Evolutionary conservation across 1,284 basidiomycete species (phyloP).

Genomic region (Cryptococcus depauperatus): DNA sequence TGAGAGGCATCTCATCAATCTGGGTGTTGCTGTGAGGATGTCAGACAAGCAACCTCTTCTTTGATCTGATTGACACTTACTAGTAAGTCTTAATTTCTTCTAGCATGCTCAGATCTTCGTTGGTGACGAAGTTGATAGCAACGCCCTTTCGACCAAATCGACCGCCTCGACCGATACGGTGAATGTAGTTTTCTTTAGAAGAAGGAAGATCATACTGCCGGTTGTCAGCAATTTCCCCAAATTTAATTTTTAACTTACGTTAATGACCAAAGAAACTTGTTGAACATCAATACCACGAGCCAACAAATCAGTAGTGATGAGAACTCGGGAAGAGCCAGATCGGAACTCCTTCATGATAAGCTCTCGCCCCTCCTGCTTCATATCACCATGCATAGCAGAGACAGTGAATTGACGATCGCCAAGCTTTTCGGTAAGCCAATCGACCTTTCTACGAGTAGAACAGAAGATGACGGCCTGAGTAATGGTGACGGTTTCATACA

Average conservation of each 20-base stretch:
- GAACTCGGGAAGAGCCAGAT: conserved; percentile 80
- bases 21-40: conserved; percentile 61
- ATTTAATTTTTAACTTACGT: conserved; percentile 66
- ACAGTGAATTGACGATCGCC: conserved; percentile 93
- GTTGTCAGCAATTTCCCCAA: conserved; percentile 99
- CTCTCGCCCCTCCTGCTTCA: conserved; percentile 97
- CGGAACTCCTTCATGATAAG: conserved; percentile 99
- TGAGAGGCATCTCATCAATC: conserved; percentile 91
- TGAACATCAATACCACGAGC: conserved; percentile 98
- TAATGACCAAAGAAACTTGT: conserved; percentile 96
- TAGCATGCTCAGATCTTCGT: conserved; percentile 37
- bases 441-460: conserved; percentile 97
- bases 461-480: conserved; percentile 99
- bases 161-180: conserved; percentile 53
- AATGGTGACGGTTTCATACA: conserved; percentile 97
- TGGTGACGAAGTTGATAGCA: conserved; percentile 40
- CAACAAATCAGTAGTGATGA: conserved; percentile 98
- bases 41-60: conserved; percentile 44
- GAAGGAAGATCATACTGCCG: conserved; percentile 95
- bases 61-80: conserved; percentile 61
- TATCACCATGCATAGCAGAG: conserved; percentile 89
- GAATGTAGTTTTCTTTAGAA: conserved; percentile 48
- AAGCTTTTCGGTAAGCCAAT: conserved; percentile 99
- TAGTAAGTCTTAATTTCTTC: conserved; percentile 27
- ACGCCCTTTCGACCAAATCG: conserved; percentile 50